Evolutionary conservation across 352 stramenopile species (phyloP).

Genomic region (Pythium chondricola): DNA sequence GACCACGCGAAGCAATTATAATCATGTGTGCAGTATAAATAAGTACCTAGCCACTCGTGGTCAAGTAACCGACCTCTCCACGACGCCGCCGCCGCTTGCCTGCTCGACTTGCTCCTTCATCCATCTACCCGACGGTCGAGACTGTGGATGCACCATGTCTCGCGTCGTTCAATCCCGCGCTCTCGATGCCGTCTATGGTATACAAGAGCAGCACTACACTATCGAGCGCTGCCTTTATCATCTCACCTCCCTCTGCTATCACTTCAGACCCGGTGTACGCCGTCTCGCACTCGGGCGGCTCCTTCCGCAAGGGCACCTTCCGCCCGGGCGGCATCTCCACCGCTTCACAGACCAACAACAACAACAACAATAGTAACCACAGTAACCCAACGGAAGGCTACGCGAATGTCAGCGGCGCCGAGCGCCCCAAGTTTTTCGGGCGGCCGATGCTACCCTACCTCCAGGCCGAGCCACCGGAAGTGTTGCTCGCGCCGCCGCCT

Average conservation of each 20-base stretch:
- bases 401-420: conserved; percentile 48
- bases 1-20: no score
- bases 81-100: background rate
- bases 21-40: background rate
- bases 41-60: background rate
- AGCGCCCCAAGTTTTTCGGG: conserved; percentile 89
- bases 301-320: conserved; percentile 43
- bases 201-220: no score
- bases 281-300: conserved; percentile 54
- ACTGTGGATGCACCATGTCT: conserved; percentile 55
- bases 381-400: conserved; percentile 31
- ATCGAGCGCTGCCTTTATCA: background rate
- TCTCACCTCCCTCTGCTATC: background rate
- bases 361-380: conserved; percentile 20
- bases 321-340: conserved; percentile 8
- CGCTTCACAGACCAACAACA: conserved; percentile 17
- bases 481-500: conserved; percentile 71
- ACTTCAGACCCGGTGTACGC: conserved; percentile 65
- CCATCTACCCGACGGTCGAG: no score
- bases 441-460: conserved; percentile 87
- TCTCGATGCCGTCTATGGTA: conserved; percentile 79
- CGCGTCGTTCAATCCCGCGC: conserved; percentile 45
- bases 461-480: conserved; percentile 78
- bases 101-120: no score
- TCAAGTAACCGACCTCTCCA: background rate